These are phyloP conservation scores for Pleurotus tuber-regium DNA, from an alignment of 768 basidiomycete genomes.

Conservation along the genomic window DNA sequence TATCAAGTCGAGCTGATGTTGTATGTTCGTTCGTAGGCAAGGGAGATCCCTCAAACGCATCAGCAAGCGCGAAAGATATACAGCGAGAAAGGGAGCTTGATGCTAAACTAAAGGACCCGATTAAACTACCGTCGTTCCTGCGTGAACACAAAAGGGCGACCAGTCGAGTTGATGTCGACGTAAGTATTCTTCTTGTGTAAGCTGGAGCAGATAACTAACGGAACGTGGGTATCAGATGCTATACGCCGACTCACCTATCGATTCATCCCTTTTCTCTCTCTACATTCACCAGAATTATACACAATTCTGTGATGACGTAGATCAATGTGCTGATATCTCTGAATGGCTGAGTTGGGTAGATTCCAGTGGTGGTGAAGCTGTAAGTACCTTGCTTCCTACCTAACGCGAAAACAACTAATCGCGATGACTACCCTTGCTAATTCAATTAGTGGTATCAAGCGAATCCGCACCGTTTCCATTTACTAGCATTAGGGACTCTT, in stretches of 20 bases:
- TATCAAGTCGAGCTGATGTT: too few species aligned
- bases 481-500: slow-evolving; percentile 78
- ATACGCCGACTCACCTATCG: slow-evolving; percentile 85
- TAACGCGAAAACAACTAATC: neutral
- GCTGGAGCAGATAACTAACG: neutral
- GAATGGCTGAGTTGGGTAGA: slow-evolving; percentile 82
- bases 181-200: slow-evolving; percentile 25
- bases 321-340: slow-evolving; percentile 65
- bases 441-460: slow-evolving; percentile 55
- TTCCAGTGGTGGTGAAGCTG: slow-evolving; percentile 60
- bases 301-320: slow-evolving; percentile 76
- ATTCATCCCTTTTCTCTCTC: slow-evolving; percentile 82
- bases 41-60: slow-evolving; percentile 60
- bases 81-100: slow-evolving; percentile 61
- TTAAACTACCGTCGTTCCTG: slow-evolving; percentile 58
- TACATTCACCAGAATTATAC: slow-evolving; percentile 96
- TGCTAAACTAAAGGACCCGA: slow-evolving; percentile 48
- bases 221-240: slow-evolving; percentile 45
- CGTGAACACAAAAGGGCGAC: slow-evolving; percentile 56
- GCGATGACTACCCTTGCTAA: neutral
- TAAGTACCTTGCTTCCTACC: slow-evolving; percentile 26
- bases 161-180: slow-evolving; percentile 79
- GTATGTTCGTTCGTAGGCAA: slow-evolving; percentile 67
- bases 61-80: slow-evolving; percentile 58
- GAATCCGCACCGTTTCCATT: slow-evolving; percentile 85